phyloP scores from a whole-genome alignment of 306 rosid species.

The Quercus agrifolia region DNA sequence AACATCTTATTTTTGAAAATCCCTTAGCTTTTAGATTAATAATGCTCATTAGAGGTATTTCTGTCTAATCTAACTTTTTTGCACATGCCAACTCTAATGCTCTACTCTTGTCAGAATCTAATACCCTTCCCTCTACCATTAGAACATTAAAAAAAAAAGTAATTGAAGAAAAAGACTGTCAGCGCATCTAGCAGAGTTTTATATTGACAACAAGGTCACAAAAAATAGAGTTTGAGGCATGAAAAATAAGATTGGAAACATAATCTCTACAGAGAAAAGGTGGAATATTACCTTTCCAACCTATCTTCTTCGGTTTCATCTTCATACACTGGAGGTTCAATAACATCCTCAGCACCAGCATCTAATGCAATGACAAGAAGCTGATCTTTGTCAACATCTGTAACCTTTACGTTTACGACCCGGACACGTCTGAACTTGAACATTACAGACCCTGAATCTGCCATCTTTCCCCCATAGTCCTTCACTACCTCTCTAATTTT shows the following conservation, averaged over 20 bases:
- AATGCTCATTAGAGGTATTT: not conserved
- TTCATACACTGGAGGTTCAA: slow-evolving; percentile 76
- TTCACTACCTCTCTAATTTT: slow-evolving; percentile 74
- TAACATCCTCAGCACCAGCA: slow-evolving; percentile 92
- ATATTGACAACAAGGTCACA: not conserved
- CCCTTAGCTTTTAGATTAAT: too few relatives aligned
- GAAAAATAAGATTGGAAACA: slow-evolving; percentile 1
- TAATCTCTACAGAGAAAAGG: not conserved
- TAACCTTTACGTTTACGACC: slow-evolving; percentile 64
- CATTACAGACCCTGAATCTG: slow-evolving; percentile 82
- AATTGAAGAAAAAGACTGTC: too few relatives aligned
- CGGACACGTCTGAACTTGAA: slow-evolving; percentile 86
- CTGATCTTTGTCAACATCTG: slow-evolving; percentile 73
- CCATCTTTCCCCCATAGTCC: slow-evolving; percentile 97
- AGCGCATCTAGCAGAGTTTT: too few relatives aligned
- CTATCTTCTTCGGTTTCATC: slow-evolving; percentile 80
- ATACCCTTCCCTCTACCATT: not conserved
- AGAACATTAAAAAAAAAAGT: too few relatives aligned
- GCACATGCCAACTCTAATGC: not conserved
- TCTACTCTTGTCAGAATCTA: not conserved
- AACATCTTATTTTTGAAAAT: too few relatives aligned
- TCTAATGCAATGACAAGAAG: slow-evolving; percentile 73
- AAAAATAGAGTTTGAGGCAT: not conserved
- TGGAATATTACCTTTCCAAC: slow-evolving; percentile 55
- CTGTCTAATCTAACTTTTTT: not conserved